Evolutionary conservation across 306 rosid genomes (phyloP).

Genomic region (Rubus idaeus): DNA sequence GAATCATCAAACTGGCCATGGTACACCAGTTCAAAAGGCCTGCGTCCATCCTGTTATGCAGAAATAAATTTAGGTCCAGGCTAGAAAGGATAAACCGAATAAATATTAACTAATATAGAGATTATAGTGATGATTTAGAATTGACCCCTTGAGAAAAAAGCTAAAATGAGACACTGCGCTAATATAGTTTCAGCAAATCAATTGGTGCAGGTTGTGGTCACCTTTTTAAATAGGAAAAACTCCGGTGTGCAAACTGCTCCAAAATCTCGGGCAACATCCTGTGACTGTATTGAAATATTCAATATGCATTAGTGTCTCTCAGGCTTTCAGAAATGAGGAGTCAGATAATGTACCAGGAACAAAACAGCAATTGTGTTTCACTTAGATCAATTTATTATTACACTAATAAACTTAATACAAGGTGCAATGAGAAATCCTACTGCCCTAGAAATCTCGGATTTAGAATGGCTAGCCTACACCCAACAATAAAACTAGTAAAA

Average conservation of each 20-base stretch:
- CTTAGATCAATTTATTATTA: not conserved
- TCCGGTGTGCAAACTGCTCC: constrained; percentile 96
- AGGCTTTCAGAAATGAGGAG: not conserved
- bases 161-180: constrained; percentile 14
- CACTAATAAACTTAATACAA: not conserved
- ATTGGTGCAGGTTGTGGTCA: constrained; percentile 22
- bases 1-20: constrained; percentile 97
- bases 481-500: not conserved
- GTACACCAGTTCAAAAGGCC: constrained; percentile 94
- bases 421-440: not conserved
- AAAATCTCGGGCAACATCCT: constrained; percentile 78
- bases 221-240: constrained; percentile 85
- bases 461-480: not conserved
- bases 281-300: constrained; percentile 54
- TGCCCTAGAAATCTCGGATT: not conserved
- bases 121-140: constrained; percentile 5
- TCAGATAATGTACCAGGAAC: not conserved
- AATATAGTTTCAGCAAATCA: not conserved
- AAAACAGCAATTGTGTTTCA: not conserved
- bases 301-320: not conserved
- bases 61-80: constrained; percentile 5
- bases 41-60: constrained; percentile 78
- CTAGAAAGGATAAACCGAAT: not conserved
- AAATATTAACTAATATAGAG: constrained; percentile 5
- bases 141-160: not conserved